These are phyloP conservation scores for Rubus parviflorus DNA, from an alignment of 306 rosid species.

Conservation along the genomic window DNA sequence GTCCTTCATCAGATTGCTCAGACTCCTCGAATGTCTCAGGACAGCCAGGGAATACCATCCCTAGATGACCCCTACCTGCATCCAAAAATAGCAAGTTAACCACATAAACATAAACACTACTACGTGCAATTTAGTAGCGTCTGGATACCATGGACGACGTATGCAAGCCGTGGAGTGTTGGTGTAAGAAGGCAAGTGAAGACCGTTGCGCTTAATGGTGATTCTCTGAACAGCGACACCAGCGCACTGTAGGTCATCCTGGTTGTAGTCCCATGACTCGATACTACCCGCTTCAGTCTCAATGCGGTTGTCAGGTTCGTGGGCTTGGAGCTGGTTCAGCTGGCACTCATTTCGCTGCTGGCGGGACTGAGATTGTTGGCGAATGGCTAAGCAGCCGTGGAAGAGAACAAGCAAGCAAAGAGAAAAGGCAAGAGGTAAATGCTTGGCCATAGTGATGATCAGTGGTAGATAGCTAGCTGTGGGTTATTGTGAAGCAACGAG, in stretches of 20 bases:
- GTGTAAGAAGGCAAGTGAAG: constrained; percentile 52
- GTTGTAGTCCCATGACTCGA: constrained; percentile 50
- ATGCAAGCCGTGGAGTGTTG: constrained; percentile 40
- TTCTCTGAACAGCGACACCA: constrained; percentile 35
- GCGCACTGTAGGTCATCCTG: constrained; percentile 41
- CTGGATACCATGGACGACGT: constrained; percentile 32
- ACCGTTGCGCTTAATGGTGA: constrained; percentile 40
- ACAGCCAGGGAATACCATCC: constrained; percentile 39
- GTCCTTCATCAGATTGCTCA: neutral
- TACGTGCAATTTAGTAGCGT: neutral
- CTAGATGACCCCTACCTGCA: constrained; percentile 33
- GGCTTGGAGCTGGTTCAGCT: constrained; percentile 34
- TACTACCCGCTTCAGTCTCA: constrained; percentile 43
- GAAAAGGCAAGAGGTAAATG: constrained; percentile 38
- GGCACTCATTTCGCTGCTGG: constrained; percentile 31
- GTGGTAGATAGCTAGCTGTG: neutral
- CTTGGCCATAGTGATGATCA: constrained; percentile 35
- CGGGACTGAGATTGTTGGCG: neutral
- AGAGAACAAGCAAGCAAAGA: constrained; percentile 37
- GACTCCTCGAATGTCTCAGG: constrained; percentile 47
- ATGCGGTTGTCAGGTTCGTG: constrained; percentile 41
- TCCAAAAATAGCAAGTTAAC: neutral
- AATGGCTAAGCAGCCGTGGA: constrained; percentile 39
- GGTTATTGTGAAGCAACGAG: neutral
- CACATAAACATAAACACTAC: neutral